A percentile compares a stretch with the other conserved stretches of the same genome.
These are phyloP conservation scores for Neurospora cerealis DNA, from an alignment of 495 filamentous ascomycete species.

Conservation along the genomic window DNA sequence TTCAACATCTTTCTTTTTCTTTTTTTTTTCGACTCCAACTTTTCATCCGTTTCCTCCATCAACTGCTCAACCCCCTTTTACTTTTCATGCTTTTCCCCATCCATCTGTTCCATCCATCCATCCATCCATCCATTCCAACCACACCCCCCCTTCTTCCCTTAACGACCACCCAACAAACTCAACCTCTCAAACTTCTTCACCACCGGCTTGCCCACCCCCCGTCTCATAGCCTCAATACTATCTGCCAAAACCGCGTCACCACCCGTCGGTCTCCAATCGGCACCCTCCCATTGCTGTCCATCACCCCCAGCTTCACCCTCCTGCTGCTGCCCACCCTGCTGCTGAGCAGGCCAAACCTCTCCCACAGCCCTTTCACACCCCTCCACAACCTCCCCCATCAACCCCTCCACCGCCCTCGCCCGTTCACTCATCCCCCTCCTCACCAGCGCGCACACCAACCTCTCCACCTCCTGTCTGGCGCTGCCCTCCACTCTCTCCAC, in stretches of 20 bases:
- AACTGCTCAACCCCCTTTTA: background rate
- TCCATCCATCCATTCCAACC: background rate
- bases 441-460: conserved; percentile 63
- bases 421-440: conserved; percentile 80
- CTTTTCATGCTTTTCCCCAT: background rate
- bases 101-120: background rate
- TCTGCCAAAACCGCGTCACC: conserved; percentile 43
- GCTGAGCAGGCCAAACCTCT: conserved; percentile 52
- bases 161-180: conserved; percentile 24
- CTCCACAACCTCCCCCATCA: conserved; percentile 60
- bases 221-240: conserved; percentile 35
- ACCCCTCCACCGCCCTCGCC: conserved; percentile 63
- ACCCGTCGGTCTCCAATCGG: conserved; percentile 26
- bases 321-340: conserved; percentile 10
- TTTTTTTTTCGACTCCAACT: background rate
- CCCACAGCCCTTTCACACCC: conserved; percentile 51
- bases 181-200: conserved; percentile 42
- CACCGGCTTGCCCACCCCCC: conserved; percentile 34
- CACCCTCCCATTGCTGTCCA: conserved; percentile 13
- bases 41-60: background rate
- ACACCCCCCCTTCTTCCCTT: background rate
- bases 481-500: conserved; percentile 72
- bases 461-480: conserved; percentile 49
- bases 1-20: background rate
- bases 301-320: background rate